These are phyloP conservation scores for Phytopythium kandeliae DNA, from an alignment of 352 stramenopile genomes.

Conservation along the genomic window DNA sequence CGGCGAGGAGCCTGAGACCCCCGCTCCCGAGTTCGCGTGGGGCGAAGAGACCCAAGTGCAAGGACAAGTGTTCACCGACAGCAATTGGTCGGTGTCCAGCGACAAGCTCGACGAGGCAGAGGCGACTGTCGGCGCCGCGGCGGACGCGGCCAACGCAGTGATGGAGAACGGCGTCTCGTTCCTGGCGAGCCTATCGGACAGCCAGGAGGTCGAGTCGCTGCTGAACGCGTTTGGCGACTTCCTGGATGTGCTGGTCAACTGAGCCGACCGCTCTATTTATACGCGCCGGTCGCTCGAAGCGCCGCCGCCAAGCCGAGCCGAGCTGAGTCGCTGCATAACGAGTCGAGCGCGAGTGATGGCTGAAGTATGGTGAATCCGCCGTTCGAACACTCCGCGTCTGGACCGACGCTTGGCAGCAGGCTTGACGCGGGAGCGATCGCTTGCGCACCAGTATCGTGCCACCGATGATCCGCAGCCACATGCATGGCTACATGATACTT, in stretches of 20 bases:
- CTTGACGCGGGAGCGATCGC: too few relatives aligned
- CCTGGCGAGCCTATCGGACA: slow-evolving; percentile 49
- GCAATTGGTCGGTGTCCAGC: background rate
- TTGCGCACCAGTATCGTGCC: too few relatives aligned
- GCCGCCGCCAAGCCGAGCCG: too few relatives aligned
- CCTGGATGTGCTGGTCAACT: slow-evolving; percentile 58
- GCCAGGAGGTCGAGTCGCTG: slow-evolving; percentile 47
- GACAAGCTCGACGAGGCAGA: background rate
- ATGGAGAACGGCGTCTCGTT: slow-evolving; percentile 48
- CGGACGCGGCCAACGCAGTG: slow-evolving; percentile 13
- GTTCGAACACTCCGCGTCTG: too few relatives aligned
- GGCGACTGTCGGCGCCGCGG: background rate
- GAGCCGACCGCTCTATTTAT: slow-evolving; percentile 1
- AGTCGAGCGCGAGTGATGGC: too few relatives aligned
- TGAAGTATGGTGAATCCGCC: too few relatives aligned
- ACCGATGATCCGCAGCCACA: too few relatives aligned
- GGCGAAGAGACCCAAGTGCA: background rate
- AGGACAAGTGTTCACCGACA: background rate
- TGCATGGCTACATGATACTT: too few relatives aligned
- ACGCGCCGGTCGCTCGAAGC: too few relatives aligned
- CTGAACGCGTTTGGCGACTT: slow-evolving; percentile 73
- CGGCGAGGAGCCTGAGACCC: slow-evolving; percentile 8
- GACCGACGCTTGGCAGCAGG: too few relatives aligned
- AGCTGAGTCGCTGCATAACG: too few relatives aligned
- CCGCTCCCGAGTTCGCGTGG: slow-evolving; percentile 1